Base-by-base conservation (phyloP, 805 yeast species). In the Saccharomyces cerevisiae region DNA sequence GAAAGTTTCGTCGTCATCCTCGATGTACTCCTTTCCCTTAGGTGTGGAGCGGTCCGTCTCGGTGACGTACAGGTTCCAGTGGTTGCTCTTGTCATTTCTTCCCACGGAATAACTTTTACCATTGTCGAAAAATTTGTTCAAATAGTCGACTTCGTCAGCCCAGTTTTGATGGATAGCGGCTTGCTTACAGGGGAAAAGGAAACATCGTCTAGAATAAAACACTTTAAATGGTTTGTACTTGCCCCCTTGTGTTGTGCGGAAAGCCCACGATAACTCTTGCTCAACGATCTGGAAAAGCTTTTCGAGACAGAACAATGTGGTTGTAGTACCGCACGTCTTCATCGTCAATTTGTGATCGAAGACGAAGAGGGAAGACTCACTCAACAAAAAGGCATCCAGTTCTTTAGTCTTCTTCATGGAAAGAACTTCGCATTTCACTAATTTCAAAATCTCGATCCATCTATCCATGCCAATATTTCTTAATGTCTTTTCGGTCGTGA, bases 261-360 rank as follows among this genome's bases (percentile, higher is more conserved):
- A 67, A 53, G 74, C 52, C 81, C 82, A 72, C 26, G 52, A 13
- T 47, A 80, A 69, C 53, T 74, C 73, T 4, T 66, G 56, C 17
- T 68, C 61, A 3, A 82, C 78, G 32, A 79, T 64, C 49, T 80
- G 79, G 57, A 87, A 80, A 51, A 92, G 71, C 51, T 80, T 77
- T 28, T 81, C 82, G 28, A 92, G 70, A 60, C 97, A 92, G 26
- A 82, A 79, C 54, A 92, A 76, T 1, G 96, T 85, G 1, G 96
- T 89, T 1, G 98, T 92, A 3, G 97, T 91, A 6, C 99, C 99
- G 69, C 99, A 92, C 4, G 99, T 92, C 70, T 92, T 92, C 66
- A 92, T 77, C 50, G 92, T 83, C 58, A 94, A 63, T 69, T 87
- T 89, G 71, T 90, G 91, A 21, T 87, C 83, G 67, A 84, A 92